Base-by-base conservation (phyloP, 345 rosid genomes). In the Fremontodendron californicum region DNA sequence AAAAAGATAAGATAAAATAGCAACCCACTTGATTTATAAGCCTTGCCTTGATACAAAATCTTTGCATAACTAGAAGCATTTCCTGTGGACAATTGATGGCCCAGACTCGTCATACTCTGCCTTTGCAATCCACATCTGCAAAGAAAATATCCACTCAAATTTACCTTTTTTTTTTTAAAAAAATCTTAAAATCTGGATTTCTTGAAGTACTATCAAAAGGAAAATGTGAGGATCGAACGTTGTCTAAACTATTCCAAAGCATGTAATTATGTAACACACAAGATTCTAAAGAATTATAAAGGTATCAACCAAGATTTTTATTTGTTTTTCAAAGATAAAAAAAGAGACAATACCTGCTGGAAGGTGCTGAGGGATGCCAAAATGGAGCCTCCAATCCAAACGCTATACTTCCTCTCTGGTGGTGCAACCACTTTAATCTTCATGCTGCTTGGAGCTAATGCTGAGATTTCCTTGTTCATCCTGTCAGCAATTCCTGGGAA, bases 101-200 rank as follows among this genome's bases (percentile, higher is more conserved):
- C 90, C 92, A 0, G 90, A 87, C 75, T 89, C 92, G 48, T 89
- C 90, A 60, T 87, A 87, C 48, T 87, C 90, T 10, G 92, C 92
- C 87, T 89, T 89, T 27, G 90, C 85, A 71, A 87, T 89, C 90
- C 90, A 87, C 92, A 89, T 89, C 92, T 89, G 88, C 92, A 85
- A 58, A 61, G 35, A 16, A 77, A 71, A 70, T 58, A 12, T 46
- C 29, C 16, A 45, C 13, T 69, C 73, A 78, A 68, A 9, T 6
- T 68, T 43, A 21, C 3, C 52, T 18, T 46, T 45, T 69, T n/a
- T n/a, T 4, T 25, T 29, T 29, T 12, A n/a, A n/a, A n/a, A 60
- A 13, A 29, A 29, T 29, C 65, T 5, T 13, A 27, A 60, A 27
- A 5, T 60, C 65, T 2, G 39, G n/a, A 29, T 61, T 61, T 29